Conservation (phyloP, 2,329 filamentous ascomycete genomes). For the Colletotrichum sp. region DNA sequence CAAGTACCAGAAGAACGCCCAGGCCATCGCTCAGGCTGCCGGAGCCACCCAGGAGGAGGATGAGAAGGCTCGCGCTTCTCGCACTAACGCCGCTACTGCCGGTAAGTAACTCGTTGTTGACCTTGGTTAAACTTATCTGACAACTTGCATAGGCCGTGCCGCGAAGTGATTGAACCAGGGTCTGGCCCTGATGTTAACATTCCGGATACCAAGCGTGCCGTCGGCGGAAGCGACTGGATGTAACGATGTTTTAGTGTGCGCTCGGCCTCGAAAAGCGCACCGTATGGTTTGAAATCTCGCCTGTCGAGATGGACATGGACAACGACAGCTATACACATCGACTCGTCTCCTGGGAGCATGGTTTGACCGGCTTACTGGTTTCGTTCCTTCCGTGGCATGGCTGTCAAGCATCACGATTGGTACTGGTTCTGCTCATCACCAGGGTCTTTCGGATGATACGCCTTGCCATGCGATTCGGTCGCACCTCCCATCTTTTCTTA, state of each 20-base stretch:
- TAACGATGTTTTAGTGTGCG: slow-evolving; percentile 84
- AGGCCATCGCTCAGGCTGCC: slow-evolving; percentile 80
- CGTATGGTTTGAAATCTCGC: slow-evolving; percentile 45
- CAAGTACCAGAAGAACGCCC: slow-evolving; percentile 99
- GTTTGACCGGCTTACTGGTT: slow-evolving; percentile 14
- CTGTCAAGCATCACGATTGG: slow-evolving; percentile 19
- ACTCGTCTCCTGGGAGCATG: slow-evolving; percentile 25
- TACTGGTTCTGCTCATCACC: slow-evolving; percentile 20
- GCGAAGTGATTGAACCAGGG: slow-evolving; percentile 81
- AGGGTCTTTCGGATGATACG: slow-evolving; percentile 17
- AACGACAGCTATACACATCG: slow-evolving; percentile 25
- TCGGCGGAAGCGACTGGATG: slow-evolving; percentile 90
- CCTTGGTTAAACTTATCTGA: slow-evolving; percentile 71
- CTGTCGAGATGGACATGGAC: slow-evolving; percentile 46
- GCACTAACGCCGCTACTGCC: slow-evolving; percentile 69
- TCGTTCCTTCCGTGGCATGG: slow-evolving; percentile 16
- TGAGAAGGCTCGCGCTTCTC: slow-evolving; percentile 75
- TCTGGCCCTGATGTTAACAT: slow-evolving; percentile 64
- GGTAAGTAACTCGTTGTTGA: slow-evolving; percentile 62
- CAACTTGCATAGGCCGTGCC: slow-evolving; percentile 77
- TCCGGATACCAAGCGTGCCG: slow-evolving; percentile 75
- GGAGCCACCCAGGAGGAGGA: slow-evolving; percentile 69
- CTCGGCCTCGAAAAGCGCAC: slow-evolving; percentile 76
- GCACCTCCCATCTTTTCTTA: slow-evolving; percentile 28
- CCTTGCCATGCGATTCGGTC: slow-evolving; percentile 41